phyloP scores from a whole-genome alignment of 805 yeast species.

The Jamesozyma rosinii region DNA sequence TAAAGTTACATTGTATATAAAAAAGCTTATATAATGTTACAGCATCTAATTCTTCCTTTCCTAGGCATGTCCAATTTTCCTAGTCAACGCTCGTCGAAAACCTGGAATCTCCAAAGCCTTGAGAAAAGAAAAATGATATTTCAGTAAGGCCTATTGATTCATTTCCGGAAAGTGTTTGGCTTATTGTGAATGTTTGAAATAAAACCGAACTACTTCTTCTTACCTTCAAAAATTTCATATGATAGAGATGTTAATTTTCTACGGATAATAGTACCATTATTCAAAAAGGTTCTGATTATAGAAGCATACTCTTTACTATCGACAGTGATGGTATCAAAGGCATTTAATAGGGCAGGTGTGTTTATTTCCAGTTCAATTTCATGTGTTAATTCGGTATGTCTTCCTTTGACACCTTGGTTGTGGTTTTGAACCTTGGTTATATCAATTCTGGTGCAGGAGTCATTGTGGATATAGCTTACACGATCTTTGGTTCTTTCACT shows the following conservation, averaged over 20 bases:
- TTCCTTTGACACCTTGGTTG: constrained; percentile 18
- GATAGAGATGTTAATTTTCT: constrained; percentile 30
- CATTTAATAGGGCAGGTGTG: constrained; percentile 33
- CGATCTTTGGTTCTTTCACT: constrained; percentile 64
- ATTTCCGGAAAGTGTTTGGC: background rate
- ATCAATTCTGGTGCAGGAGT: constrained; percentile 65
- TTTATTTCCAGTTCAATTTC: constrained; percentile 50
- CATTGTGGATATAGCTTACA: constrained; percentile 60
- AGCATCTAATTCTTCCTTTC: background rate
- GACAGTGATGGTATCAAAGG: constrained; percentile 33
- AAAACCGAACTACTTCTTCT: constrained; percentile 16
- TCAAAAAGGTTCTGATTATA: constrained; percentile 46
- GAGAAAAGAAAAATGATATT: background rate
- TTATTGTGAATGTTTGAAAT: too few relatives aligned
- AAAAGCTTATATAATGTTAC: background rate
- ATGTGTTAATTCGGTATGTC: constrained; percentile 24
- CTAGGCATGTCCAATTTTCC: too few relatives aligned
- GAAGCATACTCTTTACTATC: constrained; percentile 53
- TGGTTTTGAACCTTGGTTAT: constrained; percentile 47
- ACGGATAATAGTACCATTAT: constrained; percentile 45
- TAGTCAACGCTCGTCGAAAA: too few relatives aligned
- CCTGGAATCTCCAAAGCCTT: background rate
- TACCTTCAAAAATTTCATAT: constrained; percentile 31
- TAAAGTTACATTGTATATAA: background rate
- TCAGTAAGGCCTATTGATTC: background rate